Evolutionary conservation across 2,329 filamentous ascomycete species (phyloP).

Genomic region (Immersiporthe knoxdaviesiana): DNA sequence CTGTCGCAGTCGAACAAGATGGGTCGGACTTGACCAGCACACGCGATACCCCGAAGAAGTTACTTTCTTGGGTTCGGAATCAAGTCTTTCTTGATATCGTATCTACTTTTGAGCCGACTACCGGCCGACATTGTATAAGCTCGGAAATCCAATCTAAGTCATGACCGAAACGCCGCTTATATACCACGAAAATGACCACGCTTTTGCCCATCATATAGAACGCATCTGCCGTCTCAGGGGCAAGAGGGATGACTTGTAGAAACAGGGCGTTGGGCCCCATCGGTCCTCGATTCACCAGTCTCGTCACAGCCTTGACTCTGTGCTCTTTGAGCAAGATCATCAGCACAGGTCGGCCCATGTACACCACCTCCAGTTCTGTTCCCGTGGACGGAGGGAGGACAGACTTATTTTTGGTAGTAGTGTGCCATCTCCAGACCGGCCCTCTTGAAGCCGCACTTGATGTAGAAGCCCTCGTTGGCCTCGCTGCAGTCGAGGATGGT

Average conservation of each 20-base stretch:
- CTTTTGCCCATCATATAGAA: not conserved
- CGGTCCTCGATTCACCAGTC: not conserved
- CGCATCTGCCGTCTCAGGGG: not conserved
- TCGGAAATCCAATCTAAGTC: not conserved
- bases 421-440: constrained; percentile 97
- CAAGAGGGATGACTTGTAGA: not conserved
- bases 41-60: not conserved
- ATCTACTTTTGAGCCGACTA: not conserved
- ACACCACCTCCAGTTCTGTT: not conserved
- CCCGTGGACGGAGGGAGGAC: not conserved
- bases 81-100: not conserved
- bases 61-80: not conserved
- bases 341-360: constrained; percentile 14
- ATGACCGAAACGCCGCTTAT: not conserved
- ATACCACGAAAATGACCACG: not conserved
- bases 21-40: not conserved
- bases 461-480: constrained; percentile 94
- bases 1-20: not conserved
- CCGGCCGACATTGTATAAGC: not conserved
- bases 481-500: constrained; percentile 96
- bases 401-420: constrained; percentile 68
- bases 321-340: constrained; percentile 20
- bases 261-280: not conserved
- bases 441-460: constrained; percentile 94
- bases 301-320: constrained; percentile 25